Conservation (phyloP, 257 asterid species). For the Anisodus tanguticus region DNA sequence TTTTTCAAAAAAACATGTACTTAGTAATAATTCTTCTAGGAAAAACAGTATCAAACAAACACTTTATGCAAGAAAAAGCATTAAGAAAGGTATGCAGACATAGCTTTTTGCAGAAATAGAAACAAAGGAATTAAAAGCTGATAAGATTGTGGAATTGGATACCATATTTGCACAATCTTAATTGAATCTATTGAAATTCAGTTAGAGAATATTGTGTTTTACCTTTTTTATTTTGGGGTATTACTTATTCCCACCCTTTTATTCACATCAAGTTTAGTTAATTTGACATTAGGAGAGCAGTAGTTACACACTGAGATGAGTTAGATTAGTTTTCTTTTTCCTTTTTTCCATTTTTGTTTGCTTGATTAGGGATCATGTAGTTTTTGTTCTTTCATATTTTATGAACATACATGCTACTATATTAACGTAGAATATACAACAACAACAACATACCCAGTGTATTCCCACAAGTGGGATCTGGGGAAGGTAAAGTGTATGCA, state of each 20-base stretch:
- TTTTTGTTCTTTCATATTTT: not conserved
- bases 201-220: not conserved
- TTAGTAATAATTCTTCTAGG: not conserved
- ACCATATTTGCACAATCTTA: slow-evolving; percentile 12
- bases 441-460: too few species aligned
- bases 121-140: not conserved
- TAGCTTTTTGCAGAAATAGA: not conserved
- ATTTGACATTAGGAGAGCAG: not conserved
- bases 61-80: not conserved
- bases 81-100: not conserved
- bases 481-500: too few species aligned
- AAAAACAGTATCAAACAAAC: not conserved
- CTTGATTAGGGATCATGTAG: not conserved
- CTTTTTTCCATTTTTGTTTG: not conserved
- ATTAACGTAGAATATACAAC: not conserved
- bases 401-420: not conserved
- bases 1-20: too few species aligned
- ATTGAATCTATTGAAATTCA: slow-evolving; percentile 19
- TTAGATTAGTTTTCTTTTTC: not conserved
- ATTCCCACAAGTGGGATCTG: too few species aligned
- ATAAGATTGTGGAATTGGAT: not conserved
- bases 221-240: not conserved
- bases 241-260: slow-evolving; percentile 7
- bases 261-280: not conserved
- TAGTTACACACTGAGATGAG: not conserved